Evolutionary conservation across 2,329 filamentous ascomycete genomes (phyloP).

Genomic region (Talaromyces sp.): DNA sequence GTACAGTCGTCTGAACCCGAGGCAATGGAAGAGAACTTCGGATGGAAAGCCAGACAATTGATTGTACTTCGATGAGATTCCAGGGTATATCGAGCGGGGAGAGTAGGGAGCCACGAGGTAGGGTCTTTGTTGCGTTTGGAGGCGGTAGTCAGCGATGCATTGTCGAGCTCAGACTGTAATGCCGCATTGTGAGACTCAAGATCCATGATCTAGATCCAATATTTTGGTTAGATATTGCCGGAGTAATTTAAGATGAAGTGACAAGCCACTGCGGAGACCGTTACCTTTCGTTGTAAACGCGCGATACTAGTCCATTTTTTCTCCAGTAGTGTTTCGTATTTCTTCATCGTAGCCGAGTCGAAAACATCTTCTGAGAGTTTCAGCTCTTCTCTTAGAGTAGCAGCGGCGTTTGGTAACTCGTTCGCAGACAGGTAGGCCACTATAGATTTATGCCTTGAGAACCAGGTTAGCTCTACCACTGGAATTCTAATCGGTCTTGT

Average conservation of each 20-base stretch:
- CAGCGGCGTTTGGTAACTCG: slow-evolving; percentile 63
- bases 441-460: slow-evolving; percentile 76
- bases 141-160: slow-evolving; percentile 70
- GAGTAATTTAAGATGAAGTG: neutral
- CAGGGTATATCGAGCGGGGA: slow-evolving; percentile 72
- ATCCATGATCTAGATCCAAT: slow-evolving; percentile 70
- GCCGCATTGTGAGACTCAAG: slow-evolving; percentile 68
- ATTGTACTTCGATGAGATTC: slow-evolving; percentile 77
- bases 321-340: slow-evolving; percentile 88
- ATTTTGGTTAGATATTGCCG: slow-evolving; percentile 10
- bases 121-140: slow-evolving; percentile 79
- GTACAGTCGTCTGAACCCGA: slow-evolving; percentile 88
- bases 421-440: slow-evolving; percentile 78
- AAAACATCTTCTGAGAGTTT: slow-evolving; percentile 53
- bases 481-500: neutral
- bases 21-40: slow-evolving; percentile 81
- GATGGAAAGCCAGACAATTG: slow-evolving; percentile 87
- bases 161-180: slow-evolving; percentile 79
- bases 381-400: slow-evolving; percentile 73
- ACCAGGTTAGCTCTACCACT: slow-evolving; percentile 13
- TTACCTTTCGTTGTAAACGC: slow-evolving; percentile 86
- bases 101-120: slow-evolving; percentile 75
- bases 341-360: slow-evolving; percentile 77
- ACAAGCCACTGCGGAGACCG: neutral
- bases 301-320: slow-evolving; percentile 99